Conservation (phyloP, 305 asterid genomes). For the Rubia tinctorum region DNA sequence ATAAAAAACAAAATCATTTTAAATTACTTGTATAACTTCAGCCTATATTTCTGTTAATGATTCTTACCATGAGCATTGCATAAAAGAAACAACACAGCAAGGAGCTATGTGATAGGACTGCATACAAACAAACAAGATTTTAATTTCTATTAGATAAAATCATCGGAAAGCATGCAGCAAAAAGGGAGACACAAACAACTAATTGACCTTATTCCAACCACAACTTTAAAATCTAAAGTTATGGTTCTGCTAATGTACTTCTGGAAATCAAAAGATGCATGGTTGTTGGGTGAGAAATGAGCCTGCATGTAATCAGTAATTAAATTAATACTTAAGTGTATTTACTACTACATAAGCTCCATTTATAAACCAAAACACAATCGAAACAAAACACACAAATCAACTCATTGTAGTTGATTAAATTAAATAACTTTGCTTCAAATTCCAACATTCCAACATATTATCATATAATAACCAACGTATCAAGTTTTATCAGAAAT, state of each 20-base stretch:
- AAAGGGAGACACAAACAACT: not conserved
- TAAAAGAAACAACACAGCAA: slow-evolving; percentile 53
- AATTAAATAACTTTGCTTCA: too few relatives aligned
- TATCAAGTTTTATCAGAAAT: too few relatives aligned
- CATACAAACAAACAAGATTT: not conserved
- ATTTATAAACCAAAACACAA: too few relatives aligned
- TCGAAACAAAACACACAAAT: too few relatives aligned
- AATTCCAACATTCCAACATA: too few relatives aligned
- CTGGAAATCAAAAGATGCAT: slow-evolving; percentile 63
- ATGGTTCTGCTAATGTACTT: slow-evolving; percentile 65
- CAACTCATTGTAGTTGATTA: too few relatives aligned
- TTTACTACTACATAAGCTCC: too few relatives aligned
- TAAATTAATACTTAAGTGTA: too few relatives aligned
- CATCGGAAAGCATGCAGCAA: not conserved
- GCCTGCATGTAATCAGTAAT: slow-evolving; percentile 39
- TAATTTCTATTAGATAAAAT: not conserved
- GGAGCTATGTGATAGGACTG: slow-evolving; percentile 73
- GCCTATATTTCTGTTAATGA: too few relatives aligned
- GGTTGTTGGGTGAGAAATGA: slow-evolving; percentile 65
- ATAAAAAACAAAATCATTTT: too few relatives aligned
- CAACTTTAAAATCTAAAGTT: slow-evolving; percentile 70
- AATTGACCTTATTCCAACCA: slow-evolving; percentile 67
- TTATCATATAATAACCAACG: too few relatives aligned
- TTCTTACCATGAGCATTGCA: slow-evolving; percentile 64
- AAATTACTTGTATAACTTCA: too few relatives aligned